Evolutionary conservation across 768 basidiomycete genomes (phyloP).

Genomic region (Tricholoma sp.): DNA sequence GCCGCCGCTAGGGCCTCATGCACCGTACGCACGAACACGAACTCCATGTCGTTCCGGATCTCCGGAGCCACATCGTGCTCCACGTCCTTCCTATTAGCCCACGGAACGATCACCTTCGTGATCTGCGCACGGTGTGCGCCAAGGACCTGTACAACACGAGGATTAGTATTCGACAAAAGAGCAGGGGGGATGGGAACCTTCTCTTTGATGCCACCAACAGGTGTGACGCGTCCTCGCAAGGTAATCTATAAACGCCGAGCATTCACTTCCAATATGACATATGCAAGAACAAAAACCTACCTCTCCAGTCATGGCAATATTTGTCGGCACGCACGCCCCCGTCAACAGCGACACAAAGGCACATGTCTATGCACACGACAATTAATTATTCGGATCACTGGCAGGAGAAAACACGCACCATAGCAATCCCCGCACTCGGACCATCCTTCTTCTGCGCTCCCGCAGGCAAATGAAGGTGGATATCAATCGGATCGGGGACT

Average conservation of each 20-base stretch:
- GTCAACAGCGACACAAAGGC: slow-evolving; percentile 85
- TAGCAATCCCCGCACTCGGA: slow-evolving; percentile 85
- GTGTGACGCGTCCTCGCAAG: slow-evolving; percentile 71
- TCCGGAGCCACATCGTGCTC: slow-evolving; percentile 78
- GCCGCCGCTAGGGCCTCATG: slow-evolving; percentile 79
- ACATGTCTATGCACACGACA: slow-evolving; percentile 45
- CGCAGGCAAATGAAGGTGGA: slow-evolving; percentile 85
- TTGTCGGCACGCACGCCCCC: slow-evolving; percentile 64
- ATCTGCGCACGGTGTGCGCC: slow-evolving; percentile 87
- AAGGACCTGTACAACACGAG: slow-evolving; percentile 41
- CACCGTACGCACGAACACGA: slow-evolving; percentile 76
- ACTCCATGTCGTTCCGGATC: slow-evolving; percentile 69
- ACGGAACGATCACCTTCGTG: slow-evolving; percentile 78
- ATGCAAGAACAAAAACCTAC: slow-evolving; percentile 25
- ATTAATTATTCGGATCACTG: background rate
- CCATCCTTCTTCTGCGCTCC: slow-evolving; percentile 95
- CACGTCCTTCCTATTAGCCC: slow-evolving; percentile 82
- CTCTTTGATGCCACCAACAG: slow-evolving; percentile 91
- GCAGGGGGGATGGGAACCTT: slow-evolving; percentile 33
- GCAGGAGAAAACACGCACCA: slow-evolving; percentile 41
- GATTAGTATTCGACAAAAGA: background rate
- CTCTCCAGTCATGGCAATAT: slow-evolving; percentile 90
- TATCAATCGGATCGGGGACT: slow-evolving; percentile 65
- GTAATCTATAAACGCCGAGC: slow-evolving; percentile 52
- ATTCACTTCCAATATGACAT: background rate